Evolutionary conservation across 148 eudicot genomes (phyloP), one percentile per base, ranked within the genome.

Genomic region (Vaccinium vitisidaea): DNA sequence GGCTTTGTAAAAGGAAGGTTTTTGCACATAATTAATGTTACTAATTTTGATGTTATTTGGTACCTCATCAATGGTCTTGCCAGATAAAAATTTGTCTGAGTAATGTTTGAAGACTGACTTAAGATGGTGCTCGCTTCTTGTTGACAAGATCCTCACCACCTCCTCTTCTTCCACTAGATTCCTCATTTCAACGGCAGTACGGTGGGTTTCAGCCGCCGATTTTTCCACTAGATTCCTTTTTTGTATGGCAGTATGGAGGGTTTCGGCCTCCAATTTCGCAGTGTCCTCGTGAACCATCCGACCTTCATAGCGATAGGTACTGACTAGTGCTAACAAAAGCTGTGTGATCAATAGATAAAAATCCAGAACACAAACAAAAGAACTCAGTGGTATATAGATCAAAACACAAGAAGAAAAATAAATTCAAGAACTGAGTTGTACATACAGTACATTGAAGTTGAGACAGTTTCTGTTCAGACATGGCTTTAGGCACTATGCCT

Each of bases 121-220:
- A n/a, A 95, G 86, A 84, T 95, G 94, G 61, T 80, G 90, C 84
- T 93, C 94, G 90, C 98, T 94, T 88, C 97, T 94, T 10, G 97
- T 94, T 21, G 95, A 87, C 69, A 95, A 49, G n/a, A 94, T 94
- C 75, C 88, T 88, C 86, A 92, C 91, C 39, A 94, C 89, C 73
- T 93, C 98, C 48, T 91, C 95, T 49, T 90, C 91, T 52, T 88
- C 92, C 2, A 87, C 32, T 0, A 86, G 86, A 13, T 79, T 80
- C 74, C 86, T 5, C 43, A 87, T 75, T 84, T 83, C 90, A 52
- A 93, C 54, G 13, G 46, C 93, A 94, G 52, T 83, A 36, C 39
- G 39, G 46, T 43, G 46, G 6, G 46, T 43, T 43, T 43, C 46
- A 0, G 46, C 46, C 46, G 5, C 46, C 46, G 46, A 5, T 5